Conservation (phyloP, 805 yeast species). For the Saturnispora galanensis region DNA sequence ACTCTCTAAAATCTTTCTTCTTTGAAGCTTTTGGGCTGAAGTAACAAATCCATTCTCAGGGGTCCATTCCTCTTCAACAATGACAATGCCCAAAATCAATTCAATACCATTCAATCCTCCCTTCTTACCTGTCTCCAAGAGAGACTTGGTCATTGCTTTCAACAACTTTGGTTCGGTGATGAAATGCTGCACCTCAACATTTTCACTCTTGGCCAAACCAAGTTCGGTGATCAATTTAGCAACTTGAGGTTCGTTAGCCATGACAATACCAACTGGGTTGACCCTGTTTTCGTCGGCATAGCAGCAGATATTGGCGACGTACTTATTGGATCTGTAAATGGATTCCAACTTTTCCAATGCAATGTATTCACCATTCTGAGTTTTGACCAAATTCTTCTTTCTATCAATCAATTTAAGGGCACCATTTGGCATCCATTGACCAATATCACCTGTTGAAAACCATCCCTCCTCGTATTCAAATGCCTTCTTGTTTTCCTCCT, state of each 20-base stretch:
- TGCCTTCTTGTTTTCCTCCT: constrained; percentile 67
- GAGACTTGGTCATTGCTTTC: constrained; percentile 43
- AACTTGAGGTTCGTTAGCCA: constrained; percentile 66
- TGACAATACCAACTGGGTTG: constrained; percentile 85
- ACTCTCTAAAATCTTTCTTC: constrained; percentile 73
- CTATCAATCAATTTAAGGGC: constrained; percentile 81
- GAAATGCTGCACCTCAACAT: constrained; percentile 34
- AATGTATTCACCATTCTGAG: constrained; percentile 93
- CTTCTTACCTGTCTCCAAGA: constrained; percentile 65
- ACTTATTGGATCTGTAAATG: constrained; percentile 72
- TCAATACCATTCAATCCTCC: constrained; percentile 85
- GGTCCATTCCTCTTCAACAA: constrained; percentile 92
- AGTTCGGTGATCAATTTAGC: constrained; percentile 49
- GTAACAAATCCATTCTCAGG: constrained; percentile 93
- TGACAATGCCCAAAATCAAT: constrained; percentile 64
- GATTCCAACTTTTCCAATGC: constrained; percentile 94
- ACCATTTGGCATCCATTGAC: constrained; percentile 81
- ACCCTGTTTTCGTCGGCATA: constrained; percentile 84
- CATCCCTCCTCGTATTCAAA: constrained; percentile 74
- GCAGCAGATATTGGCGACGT: constrained; percentile 76
- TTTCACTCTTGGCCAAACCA: constrained; percentile 38
- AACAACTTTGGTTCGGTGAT: constrained; percentile 48
- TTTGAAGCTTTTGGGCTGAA: constrained; percentile 91
- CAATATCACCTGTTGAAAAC: constrained; percentile 97
- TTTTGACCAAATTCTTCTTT: constrained; percentile 91